Evolutionary conservation across 106 monocot genomes (phyloP).

Genomic region (Acanthochlamys bracteata): DNA sequence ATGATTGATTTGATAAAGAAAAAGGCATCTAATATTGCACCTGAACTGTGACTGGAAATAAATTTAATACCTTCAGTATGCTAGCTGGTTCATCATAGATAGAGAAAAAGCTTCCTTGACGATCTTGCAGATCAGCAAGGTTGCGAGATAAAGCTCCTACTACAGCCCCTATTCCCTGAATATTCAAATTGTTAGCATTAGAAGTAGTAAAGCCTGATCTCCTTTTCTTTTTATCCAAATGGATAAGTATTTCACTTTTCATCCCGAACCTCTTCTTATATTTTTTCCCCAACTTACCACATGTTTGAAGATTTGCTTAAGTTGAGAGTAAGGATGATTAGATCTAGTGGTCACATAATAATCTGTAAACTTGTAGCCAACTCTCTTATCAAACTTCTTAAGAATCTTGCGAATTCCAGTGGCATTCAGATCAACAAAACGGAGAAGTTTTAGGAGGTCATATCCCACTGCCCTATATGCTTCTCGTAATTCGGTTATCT

Average conservation of each 20-base stretch:
- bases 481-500: conserved; percentile 36
- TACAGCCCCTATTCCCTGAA: conserved; percentile 61
- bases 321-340: conserved; percentile 65
- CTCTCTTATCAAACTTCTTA: conserved; percentile 57
- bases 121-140: conserved; percentile 47
- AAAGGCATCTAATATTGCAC: background rate
- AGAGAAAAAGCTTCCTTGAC: conserved; percentile 36
- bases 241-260: too few species aligned
- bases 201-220: background rate
- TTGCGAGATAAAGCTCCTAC: conserved; percentile 62
- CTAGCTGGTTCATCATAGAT: conserved; percentile 60
- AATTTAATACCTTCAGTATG: conserved; percentile 26
- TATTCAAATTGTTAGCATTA: conserved; percentile 2
- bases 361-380: conserved; percentile 57
- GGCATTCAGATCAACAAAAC: conserved; percentile 64
- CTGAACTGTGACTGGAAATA: background rate
- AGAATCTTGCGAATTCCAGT: conserved; percentile 59
- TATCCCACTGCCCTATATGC: conserved; percentile 43
- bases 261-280: background rate
- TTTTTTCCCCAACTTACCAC: conserved; percentile 29
- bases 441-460: conserved; percentile 54
- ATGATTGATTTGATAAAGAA: background rate
- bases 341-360: conserved; percentile 52
- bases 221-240: too few species aligned
- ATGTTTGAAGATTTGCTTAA: conserved; percentile 66